phyloP scores from a whole-genome alignment of 176 grass and related monocot species.

The Bonia amplexicaulis region DNA sequence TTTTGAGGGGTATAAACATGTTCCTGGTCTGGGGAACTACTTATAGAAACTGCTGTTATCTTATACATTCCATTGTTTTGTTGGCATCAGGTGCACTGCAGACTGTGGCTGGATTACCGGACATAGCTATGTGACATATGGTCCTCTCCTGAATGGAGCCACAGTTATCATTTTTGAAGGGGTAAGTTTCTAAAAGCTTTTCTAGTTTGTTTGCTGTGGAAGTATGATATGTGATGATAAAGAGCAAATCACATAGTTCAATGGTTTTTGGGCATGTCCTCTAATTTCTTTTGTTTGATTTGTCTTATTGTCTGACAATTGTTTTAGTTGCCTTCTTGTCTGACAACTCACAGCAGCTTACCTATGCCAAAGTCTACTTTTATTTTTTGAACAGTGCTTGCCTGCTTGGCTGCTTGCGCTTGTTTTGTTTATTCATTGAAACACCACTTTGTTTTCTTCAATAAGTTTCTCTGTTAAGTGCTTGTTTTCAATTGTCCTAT shows the following conservation, averaged over 20 bases:
- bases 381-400: conserved; percentile 16
- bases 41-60: neutral
- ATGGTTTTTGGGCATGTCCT: neutral
- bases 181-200: conserved; percentile 45
- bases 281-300: neutral
- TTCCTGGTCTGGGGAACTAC: conserved; percentile 2
- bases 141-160: conserved; percentile 83
- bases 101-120: conserved; percentile 92
- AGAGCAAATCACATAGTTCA: neutral
- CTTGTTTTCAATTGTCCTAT: neutral
- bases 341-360: conserved; percentile 1
- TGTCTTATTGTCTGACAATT: conserved; percentile 13
- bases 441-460: neutral
- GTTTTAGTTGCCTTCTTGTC: conserved; percentile 5
- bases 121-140: conserved; percentile 84
- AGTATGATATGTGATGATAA: conserved; percentile 1
- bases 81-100: conserved; percentile 70
- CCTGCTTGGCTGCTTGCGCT: neutral
- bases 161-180: conserved; percentile 76
- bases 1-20: conserved; percentile 1
- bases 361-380: neutral
- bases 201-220: neutral
- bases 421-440: conserved; percentile 8
- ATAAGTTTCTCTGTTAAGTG: neutral
- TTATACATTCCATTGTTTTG: conserved; percentile 21